These are phyloP conservation scores for Phycomyces blakesleeanus DNA, from an alignment of 192 early-diverging fungal species.

Conservation along the genomic window DNA sequence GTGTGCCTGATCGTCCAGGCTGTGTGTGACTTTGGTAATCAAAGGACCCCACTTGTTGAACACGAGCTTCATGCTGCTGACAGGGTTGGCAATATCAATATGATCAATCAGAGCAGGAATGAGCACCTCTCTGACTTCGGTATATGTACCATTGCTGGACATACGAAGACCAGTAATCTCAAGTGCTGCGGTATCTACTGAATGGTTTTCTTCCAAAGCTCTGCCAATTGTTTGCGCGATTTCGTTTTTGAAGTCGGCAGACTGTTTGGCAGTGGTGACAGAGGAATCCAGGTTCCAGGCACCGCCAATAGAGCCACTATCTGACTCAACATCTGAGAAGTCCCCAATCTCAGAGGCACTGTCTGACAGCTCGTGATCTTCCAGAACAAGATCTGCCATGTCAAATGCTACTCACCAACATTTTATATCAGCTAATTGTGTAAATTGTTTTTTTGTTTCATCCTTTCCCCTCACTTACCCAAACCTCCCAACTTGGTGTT, in stretches of 20 bases:
- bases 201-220: slow-evolving; percentile 74
- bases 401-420: slow-evolving; percentile 42
- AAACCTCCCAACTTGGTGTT: slow-evolving; percentile 50
- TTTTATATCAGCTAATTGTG: not conserved
- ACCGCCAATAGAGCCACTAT: slow-evolving; percentile 42
- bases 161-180: slow-evolving; percentile 88
- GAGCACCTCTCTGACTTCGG: slow-evolving; percentile 73
- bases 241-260: slow-evolving; percentile 72
- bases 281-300: slow-evolving; percentile 48
- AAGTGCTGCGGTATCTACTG: slow-evolving; percentile 67
- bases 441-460: not conserved
- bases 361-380: slow-evolving; percentile 33
- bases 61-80: slow-evolving; percentile 36
- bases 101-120: slow-evolving; percentile 64
- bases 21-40: slow-evolving; percentile 63
- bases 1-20: slow-evolving; percentile 73
- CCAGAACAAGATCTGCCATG: slow-evolving; percentile 36
- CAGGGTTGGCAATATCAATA: slow-evolving; percentile 51
- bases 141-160: slow-evolving; percentile 77
- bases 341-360: slow-evolving; percentile 35
- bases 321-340: slow-evolving; percentile 38
- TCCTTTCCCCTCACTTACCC: slow-evolving; percentile 29
- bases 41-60: slow-evolving; percentile 69
- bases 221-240: slow-evolving; percentile 72
- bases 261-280: slow-evolving; percentile 43